Evolutionary conservation across 2,329 filamentous ascomycete genomes (phyloP).

Genomic region (Penicillium nordicum): DNA sequence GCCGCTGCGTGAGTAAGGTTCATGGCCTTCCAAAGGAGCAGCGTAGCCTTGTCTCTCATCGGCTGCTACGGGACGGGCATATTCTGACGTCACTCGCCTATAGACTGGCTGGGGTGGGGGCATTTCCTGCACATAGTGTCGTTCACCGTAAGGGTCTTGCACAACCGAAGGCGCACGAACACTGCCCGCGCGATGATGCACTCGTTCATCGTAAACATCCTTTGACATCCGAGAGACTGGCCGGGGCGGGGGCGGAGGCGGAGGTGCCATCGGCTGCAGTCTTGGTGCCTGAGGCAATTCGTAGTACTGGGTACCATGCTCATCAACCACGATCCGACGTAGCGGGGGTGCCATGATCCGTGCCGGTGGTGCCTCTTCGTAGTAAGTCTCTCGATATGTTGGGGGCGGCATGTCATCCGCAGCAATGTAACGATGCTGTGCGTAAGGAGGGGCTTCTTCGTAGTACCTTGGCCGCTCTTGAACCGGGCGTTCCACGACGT

Average conservation of each 20-base stretch:
- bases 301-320: slow-evolving; percentile 76
- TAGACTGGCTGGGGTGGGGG: slow-evolving; percentile 42
- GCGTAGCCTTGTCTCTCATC: slow-evolving; percentile 34
- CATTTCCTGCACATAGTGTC: slow-evolving; percentile 46
- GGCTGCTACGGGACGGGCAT: slow-evolving; percentile 28
- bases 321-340: slow-evolving; percentile 73
- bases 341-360: slow-evolving; percentile 53
- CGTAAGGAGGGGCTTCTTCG: slow-evolving; percentile 34
- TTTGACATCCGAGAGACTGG: slow-evolving; percentile 33
- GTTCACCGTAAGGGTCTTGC: slow-evolving; percentile 41
- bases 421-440: slow-evolving; percentile 34
- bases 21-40: slow-evolving; percentile 33
- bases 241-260: slow-evolving; percentile 32
- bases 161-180: slow-evolving; percentile 43
- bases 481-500: slow-evolving; percentile 39
- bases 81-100: slow-evolving; percentile 39
- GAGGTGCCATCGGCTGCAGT: slow-evolving; percentile 33
- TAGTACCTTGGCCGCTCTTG: slow-evolving; percentile 40
- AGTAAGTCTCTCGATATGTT: slow-evolving; percentile 41
- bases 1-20: slow-evolving; percentile 35
- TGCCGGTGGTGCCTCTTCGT: slow-evolving; percentile 43
- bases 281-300: slow-evolving; percentile 48
- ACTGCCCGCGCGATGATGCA: slow-evolving; percentile 31
- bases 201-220: slow-evolving; percentile 35
- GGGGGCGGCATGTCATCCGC: slow-evolving; percentile 38